Evolutionary conservation across 805 yeast species (phyloP), one percentile per base, ranked within the genome.

Genomic region (Teunomyces stri): DNA sequence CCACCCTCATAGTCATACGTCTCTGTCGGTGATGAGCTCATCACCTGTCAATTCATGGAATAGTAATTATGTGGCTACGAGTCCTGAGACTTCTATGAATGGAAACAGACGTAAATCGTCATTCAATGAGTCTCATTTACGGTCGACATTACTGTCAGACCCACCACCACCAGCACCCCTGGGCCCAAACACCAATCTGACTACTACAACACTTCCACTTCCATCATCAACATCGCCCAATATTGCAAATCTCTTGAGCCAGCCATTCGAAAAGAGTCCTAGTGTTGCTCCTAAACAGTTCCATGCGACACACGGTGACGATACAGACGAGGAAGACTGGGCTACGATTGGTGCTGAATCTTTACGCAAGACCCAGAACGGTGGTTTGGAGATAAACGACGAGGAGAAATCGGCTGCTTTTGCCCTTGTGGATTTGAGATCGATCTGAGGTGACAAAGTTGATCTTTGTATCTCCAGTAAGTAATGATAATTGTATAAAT

Each of bases 251-350:
- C 42, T 49, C 49, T 37, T 47, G 42, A 48, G 52, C 54, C 36
- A 44, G 44, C 44, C 49, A 6, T 47, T 37, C 38, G 53, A 48
- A 21, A 43, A 42, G 6, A 42, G 47, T n/a, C 47, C 50, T 13
- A 47, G 48, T 3, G 55, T 52, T 15, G 22, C 42, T 12, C 40
- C 28, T 2, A 39, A 29, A 29, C 48, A 42, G 39, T 18, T 18
- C 27, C 21, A 16, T 15, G 20, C 45, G 4, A 25, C n/a, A 12
- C 56, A 57, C 18, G 71, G 65, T 44, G 77, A 83, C 38, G 96
- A 89, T 59, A 92, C 99, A 0, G 99, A 92, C 65, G 98, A 92
- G 61, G 99, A 92, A 66, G 98, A 92, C 66, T 92, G 99, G 99
- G 87, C 84, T 51, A 70, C 89, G 0, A 85, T 91, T 45, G 97